These are phyloP conservation scores for Hemileccinum impolitum DNA, from an alignment of 768 basidiomycete genomes.

Conservation along the genomic window DNA sequence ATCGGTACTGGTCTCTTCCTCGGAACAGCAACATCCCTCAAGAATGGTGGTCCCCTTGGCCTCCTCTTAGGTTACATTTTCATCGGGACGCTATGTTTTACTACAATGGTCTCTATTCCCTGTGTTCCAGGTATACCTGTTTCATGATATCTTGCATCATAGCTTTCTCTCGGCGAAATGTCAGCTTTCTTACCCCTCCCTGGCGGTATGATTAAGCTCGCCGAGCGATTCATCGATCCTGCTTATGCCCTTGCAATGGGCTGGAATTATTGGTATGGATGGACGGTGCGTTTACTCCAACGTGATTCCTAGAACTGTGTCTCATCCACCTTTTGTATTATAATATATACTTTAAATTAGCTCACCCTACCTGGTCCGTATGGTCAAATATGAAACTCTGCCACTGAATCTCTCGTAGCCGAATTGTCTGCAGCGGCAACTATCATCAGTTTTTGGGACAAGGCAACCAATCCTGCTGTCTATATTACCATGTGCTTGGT, in stretches of 20 bases:
- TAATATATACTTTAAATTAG: too few relatives aligned
- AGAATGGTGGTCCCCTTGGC: slow-evolving; percentile 43
- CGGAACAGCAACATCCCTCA: slow-evolving; percentile 32
- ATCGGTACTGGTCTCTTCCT: slow-evolving; percentile 40
- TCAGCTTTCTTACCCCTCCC: slow-evolving; percentile 41
- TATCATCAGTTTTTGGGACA: slow-evolving; percentile 30
- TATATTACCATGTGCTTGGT: slow-evolving; percentile 53
- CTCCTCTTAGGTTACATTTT: slow-evolving; percentile 40
- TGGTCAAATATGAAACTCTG: too few relatives aligned
- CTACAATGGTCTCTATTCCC: too few relatives aligned
- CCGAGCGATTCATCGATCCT: slow-evolving; percentile 46
- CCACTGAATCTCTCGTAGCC: slow-evolving; percentile 18
- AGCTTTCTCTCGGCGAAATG: slow-evolving; percentile 38
- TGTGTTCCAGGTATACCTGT: too few relatives aligned
- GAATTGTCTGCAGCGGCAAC: slow-evolving; percentile 50
- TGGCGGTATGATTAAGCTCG: slow-evolving; percentile 44
- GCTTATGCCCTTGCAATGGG: slow-evolving; percentile 42
- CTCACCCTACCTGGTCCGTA: too few relatives aligned
- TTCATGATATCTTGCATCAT: too few relatives aligned
- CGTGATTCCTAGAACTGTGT: too few relatives aligned
- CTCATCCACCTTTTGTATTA: too few relatives aligned
- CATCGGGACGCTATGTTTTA: slow-evolving; percentile 16
- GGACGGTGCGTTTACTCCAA: slow-evolving; percentile 15
- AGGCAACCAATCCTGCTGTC: slow-evolving; percentile 43
- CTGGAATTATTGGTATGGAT: slow-evolving; percentile 41